phyloP scores from a whole-genome alignment of 192 early-diverging fungal species.

The Backusella luteola region DNA sequence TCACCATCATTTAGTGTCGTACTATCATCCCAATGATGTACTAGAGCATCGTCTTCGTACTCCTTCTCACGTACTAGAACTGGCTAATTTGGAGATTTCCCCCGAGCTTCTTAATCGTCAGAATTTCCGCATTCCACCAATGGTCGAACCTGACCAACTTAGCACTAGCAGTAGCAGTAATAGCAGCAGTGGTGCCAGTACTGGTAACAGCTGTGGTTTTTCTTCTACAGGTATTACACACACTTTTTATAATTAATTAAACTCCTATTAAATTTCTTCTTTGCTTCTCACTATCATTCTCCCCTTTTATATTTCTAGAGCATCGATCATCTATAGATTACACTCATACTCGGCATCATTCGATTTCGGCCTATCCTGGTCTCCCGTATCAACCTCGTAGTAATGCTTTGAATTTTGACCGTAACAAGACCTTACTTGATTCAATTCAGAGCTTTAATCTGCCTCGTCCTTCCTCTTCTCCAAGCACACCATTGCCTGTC shows the following conservation, averaged over 20 bases:
- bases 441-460: not conserved
- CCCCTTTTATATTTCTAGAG: not conserved
- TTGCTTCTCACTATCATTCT: no score
- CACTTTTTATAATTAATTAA: not conserved
- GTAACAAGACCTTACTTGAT: not conserved
- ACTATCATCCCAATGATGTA: slow-evolving; percentile 58
- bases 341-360: not conserved
- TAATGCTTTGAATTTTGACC: not conserved
- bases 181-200: not conserved
- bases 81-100: slow-evolving; percentile 51
- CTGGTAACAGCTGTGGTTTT: not conserved
- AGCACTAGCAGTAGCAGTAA: not conserved
- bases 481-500: not conserved
- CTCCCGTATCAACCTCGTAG: not conserved
- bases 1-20: slow-evolving; percentile 54
- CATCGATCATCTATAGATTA: not conserved
- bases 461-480: not conserved
- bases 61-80: slow-evolving; percentile 45
- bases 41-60: slow-evolving; percentile 47
- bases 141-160: not conserved
- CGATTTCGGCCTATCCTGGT: not conserved
- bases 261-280: not conserved
- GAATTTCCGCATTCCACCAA: slow-evolving; percentile 50
- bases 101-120: slow-evolving; percentile 52
- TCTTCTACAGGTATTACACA: not conserved